These are phyloP conservation scores for Melastoma malabathricum DNA, from an alignment of 345 rosid species.

Conservation along the genomic window DNA sequence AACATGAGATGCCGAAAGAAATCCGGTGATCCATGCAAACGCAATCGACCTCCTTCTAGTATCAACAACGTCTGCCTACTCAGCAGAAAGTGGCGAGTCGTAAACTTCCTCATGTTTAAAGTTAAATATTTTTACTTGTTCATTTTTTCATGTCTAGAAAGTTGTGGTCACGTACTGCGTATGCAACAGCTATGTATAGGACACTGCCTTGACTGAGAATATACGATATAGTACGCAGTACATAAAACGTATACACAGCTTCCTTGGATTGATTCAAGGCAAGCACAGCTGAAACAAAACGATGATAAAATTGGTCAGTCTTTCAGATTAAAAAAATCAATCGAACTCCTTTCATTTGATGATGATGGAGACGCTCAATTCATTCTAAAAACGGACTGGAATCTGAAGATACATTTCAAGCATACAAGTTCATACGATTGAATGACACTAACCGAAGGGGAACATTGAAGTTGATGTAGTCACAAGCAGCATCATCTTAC, in stretches of 20 bases:
- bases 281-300: constrained; percentile 29
- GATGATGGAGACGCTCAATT: no score
- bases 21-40: constrained; percentile 42
- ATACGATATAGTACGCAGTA: constrained; percentile 36
- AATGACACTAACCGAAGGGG: constrained; percentile 27
- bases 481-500: constrained; percentile 33
- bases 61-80: constrained; percentile 35
- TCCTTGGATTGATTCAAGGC: constrained; percentile 24
- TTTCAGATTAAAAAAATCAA: not conserved
- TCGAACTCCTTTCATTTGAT: not conserved
- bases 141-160: not conserved
- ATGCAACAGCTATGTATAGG: constrained; percentile 38
- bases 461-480: constrained; percentile 29
- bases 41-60: constrained; percentile 29
- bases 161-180: constrained; percentile 22
- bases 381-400: no score
- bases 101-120: not conserved
- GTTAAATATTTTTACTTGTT: not conserved
- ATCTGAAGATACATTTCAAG: no score
- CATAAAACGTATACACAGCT: constrained; percentile 39
- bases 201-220: constrained; percentile 46
- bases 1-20: constrained; percentile 37
- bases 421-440: no score
- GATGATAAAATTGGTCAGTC: not conserved
- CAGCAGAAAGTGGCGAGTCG: constrained; percentile 8